Base-by-base conservation (phyloP, 768 basidiomycete species). In the Thelephora aurantiotincta region DNA sequence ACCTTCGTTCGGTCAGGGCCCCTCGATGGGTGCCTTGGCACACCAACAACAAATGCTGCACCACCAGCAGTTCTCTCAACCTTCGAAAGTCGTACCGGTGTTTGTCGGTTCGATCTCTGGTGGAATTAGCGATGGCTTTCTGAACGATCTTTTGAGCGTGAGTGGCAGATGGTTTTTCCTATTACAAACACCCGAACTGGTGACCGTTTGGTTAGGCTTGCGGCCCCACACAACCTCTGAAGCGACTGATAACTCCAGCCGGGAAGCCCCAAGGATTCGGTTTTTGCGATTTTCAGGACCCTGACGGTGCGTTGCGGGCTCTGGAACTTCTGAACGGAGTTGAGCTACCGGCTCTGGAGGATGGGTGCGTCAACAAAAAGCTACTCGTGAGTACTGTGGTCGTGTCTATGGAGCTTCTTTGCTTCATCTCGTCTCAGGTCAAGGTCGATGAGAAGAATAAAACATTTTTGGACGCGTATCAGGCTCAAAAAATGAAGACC, bases 401-500 rank as follows among this genome's bases (percentile, higher is more conserved):
- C 37, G 12, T 1, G 6, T 34, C 16, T 33, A 14, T 23, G 6
- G 36, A 45, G 20, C 20, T 42, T 52, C 55, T 68, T 65, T 56
- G 58, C 67, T 64, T 53, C 57, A 42, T 46, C 45, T n/a, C 38
- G 5, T 43, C 30, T 20, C 58, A 90, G 84, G 80, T 97, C 52
- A 97, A 94, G 68, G 91, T 89, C 49, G 96, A 99, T 62, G 91
- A 96, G 65, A 96, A 96, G 67, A 96, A 91, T 0, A 80, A 80
- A 45, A 71, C 76, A 7, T 88, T 93, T 56, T 63, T 98, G 51
- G 91, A 97, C 54, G 82, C 85, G 33, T 96, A 89, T 61, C 73
- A 79, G 45, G 70, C 80, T 14, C 79, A 83, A 56, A 76, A 85
- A 53, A 86, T 88, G 71, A 64, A 74, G 49, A 87, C 82, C 6